Conservation (phyloP, 2,329 filamentous ascomycete genomes). For the Beauveria pseudobassiana region DNA sequence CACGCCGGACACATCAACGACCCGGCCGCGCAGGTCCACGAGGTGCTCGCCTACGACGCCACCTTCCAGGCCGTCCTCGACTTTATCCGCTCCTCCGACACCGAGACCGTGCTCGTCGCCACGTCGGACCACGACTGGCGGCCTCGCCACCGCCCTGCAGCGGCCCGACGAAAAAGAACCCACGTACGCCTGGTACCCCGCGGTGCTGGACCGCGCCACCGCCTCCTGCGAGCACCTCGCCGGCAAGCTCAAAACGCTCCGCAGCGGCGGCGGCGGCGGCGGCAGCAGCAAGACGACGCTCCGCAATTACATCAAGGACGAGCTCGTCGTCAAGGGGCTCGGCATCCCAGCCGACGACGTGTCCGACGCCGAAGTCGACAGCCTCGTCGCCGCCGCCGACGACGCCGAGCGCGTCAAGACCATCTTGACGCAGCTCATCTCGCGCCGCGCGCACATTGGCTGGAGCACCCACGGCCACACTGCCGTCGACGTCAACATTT, state of each 20-base stretch:
- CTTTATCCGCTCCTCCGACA: conserved; percentile 68
- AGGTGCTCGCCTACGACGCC: conserved; percentile 91
- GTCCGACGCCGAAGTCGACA: conserved; percentile 60
- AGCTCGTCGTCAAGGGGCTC: conserved; percentile 61
- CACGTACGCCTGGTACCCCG: conserved; percentile 71
- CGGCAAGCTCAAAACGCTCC: conserved; percentile 50
- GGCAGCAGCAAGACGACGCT: conserved; percentile 24
- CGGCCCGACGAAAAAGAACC: conserved; percentile 45
- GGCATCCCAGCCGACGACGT: conserved; percentile 63
- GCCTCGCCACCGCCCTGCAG: conserved; percentile 71
- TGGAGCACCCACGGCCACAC: conserved; percentile 94
- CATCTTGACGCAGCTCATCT: conserved; percentile 77
- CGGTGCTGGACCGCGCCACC: conserved; percentile 67
- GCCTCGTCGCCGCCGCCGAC: conserved; percentile 53
- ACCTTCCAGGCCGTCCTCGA: conserved; percentile 77
- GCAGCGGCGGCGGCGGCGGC: conserved; percentile 18
- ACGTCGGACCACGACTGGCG: conserved; percentile 97
- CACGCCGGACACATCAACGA: conserved; percentile 87
- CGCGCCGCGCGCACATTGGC: conserved; percentile 77
- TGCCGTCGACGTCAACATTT: conserved; percentile 94
- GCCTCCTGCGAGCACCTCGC: conserved; percentile 69
- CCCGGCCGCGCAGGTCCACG: conserved; percentile 75
- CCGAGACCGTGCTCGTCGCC: conserved; percentile 72
- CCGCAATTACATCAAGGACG: conserved; percentile 57
- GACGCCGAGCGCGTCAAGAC: conserved; percentile 45